Evolutionary conservation across 225 moss, liverwort and hornwort species (phyloP).

Genomic region (Physcomitrellopsis africana): DNA sequence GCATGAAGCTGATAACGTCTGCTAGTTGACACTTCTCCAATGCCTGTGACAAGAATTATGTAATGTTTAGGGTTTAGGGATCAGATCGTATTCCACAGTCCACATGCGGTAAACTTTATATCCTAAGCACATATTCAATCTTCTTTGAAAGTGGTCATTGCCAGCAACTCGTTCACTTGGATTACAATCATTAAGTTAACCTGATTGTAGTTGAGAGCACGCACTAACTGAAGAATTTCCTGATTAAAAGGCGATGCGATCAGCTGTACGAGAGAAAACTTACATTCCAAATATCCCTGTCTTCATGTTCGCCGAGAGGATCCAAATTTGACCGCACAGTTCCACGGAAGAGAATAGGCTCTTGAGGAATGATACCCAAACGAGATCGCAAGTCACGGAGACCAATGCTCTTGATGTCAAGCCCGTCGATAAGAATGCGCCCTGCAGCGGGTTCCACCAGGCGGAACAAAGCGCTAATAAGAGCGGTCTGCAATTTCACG

Average conservation of each 20-base stretch:
- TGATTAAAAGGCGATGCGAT: not conserved
- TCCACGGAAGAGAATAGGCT: conserved; percentile 85
- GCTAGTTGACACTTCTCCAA: conserved; percentile 68
- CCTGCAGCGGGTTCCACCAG: conserved; percentile 76
- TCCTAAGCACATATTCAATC: too few relatives aligned
- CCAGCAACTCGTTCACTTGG: not conserved
- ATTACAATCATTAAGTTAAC: not conserved
- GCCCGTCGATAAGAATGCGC: conserved; percentile 66
- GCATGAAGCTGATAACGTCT: conserved; percentile 48
- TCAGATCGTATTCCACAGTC: too few relatives aligned
- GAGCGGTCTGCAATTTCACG: conserved; percentile 46
- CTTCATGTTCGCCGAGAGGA: conserved; percentile 67
- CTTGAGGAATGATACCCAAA: conserved; percentile 82
- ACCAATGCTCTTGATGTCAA: conserved; percentile 70
- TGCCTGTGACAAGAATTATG: conserved; percentile 42
- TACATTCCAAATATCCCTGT: conserved; percentile 83
- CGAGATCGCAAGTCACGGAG: conserved; percentile 75
- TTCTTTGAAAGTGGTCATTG: too few relatives aligned
- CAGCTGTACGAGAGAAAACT: not conserved
- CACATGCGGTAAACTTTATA: too few relatives aligned
- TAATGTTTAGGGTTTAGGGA: not conserved
- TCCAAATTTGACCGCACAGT: conserved; percentile 79
- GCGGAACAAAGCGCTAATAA: conserved; percentile 75
- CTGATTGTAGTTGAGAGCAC: not conserved
- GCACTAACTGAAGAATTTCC: not conserved